Evolutionary conservation across 139 green algal species (phyloP), one percentile per base, ranked within the genome.

Genomic region (Chlorella sp.): DNA sequence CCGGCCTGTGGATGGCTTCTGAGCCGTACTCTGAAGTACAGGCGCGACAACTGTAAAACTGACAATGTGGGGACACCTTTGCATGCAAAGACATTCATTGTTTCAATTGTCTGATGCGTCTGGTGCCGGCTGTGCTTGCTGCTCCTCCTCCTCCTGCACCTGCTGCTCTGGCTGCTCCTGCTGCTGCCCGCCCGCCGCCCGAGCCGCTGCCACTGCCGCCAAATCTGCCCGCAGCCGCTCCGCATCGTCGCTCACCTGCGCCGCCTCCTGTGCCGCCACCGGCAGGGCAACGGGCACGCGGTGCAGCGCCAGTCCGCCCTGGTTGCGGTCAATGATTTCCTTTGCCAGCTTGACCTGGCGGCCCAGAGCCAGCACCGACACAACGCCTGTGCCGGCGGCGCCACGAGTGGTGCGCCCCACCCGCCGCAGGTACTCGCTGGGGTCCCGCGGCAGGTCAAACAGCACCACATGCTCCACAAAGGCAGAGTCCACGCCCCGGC

Each of bases 391-490:
- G 18, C 95, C 95, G 57, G 91, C 90, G 5, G 95, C 94, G 21
- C 96, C 97, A 0, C 97, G 88, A 1, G 95, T 95, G 0, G 95
- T 98, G 13, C 97, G 90, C 3, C 97, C 97, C 21, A 97, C 97
- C 0, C 97, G 87, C 1, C 97, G 88, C 20, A 99, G 93, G 74
- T 99, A 99, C 88, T 99, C 97, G 0, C 90, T 96, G 0, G 97
- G 97, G 85, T 99, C 97, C 0, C 97, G 86, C 0, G 97, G 97
- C 87, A 99, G 98, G 88, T 99, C 97, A 85, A 99, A 99, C 76
- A 99, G 88, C 79, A 99, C 93, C 34, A 99, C 97, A 64, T 98
- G 95, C 38, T 94, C 88, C 26, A 90, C 87, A 78, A 81, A 75
- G 20, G 80, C 76, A 26, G 83, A 87, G 90, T 98, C 96, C 44